Evolutionary conservation across 2,329 filamentous ascomycete species (phyloP).

Genomic region (Trichophyton verrucosum): DNA sequence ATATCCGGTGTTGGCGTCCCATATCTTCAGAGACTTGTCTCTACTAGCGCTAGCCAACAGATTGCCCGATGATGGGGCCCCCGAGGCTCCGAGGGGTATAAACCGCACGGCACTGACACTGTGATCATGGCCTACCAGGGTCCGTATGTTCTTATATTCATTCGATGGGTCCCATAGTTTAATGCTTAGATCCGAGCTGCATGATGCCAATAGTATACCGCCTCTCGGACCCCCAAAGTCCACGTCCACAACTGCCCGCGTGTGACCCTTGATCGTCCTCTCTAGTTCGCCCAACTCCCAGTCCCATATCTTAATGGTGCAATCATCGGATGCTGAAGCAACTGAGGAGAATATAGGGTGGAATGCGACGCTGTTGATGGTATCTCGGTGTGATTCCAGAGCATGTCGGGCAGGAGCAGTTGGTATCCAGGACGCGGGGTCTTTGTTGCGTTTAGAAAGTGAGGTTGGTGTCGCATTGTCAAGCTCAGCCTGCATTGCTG

Average conservation of each 20-base stretch:
- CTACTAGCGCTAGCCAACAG: slow-evolving; percentile 74
- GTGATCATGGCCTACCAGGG: slow-evolving; percentile 81
- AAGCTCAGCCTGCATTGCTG: slow-evolving; percentile 65
- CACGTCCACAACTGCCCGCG: slow-evolving; percentile 73
- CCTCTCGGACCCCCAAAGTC: slow-evolving; percentile 81
- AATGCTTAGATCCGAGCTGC: slow-evolving; percentile 80
- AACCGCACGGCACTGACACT: slow-evolving; percentile 82
- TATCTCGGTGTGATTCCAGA: slow-evolving; percentile 66
- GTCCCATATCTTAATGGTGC: slow-evolving; percentile 93
- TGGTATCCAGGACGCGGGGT: slow-evolving; percentile 80
- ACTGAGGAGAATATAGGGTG: slow-evolving; percentile 84
- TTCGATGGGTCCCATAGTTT: slow-evolving; percentile 89
- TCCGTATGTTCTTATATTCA: slow-evolving; percentile 91
- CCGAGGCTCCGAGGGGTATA: slow-evolving; percentile 68
- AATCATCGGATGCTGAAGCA: slow-evolving; percentile 82
- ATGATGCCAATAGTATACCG: slow-evolving; percentile 66
- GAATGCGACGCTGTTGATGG: slow-evolving; percentile 80
- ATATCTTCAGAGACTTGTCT: slow-evolving; percentile 74
- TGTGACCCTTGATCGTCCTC: slow-evolving; percentile 82
- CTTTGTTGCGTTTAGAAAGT: slow-evolving; percentile 65
- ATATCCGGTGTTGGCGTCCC: slow-evolving; percentile 88
- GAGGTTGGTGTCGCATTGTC: slow-evolving; percentile 72
- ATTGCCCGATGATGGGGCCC: slow-evolving; percentile 67
- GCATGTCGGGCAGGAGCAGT: slow-evolving; percentile 66
- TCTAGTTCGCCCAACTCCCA: slow-evolving; percentile 90